Conservation (phyloP, 495 filamentous ascomycete genomes). For the Penicillium lagena region DNA sequence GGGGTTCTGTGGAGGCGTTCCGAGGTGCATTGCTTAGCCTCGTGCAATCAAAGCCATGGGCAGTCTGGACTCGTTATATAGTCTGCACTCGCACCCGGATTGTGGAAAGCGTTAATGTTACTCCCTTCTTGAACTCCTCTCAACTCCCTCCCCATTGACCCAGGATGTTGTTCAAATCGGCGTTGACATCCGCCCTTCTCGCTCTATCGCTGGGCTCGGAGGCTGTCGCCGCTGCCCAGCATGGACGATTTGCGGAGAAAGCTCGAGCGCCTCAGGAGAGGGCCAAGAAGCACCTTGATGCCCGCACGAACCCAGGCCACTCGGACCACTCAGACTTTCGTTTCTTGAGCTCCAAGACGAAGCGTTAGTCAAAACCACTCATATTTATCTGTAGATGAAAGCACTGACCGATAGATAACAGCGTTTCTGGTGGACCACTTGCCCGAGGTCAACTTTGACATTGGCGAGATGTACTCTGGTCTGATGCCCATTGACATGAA, state of each 20-base stretch:
- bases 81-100: too few relatives aligned
- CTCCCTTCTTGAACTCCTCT: neutral
- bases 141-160: neutral
- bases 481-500: conserved; percentile 60
- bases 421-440: conserved; percentile 62
- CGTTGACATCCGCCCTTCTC: conserved; percentile 23
- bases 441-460: conserved; percentile 65
- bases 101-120: too few relatives aligned
- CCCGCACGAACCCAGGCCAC: too few relatives aligned
- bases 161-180: conserved; percentile 24
- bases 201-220: conserved; percentile 22
- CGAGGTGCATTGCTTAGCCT: conserved; percentile 8
- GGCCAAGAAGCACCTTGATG: conserved; percentile 54
- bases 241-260: conserved; percentile 42
- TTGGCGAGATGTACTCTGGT: conserved; percentile 73
- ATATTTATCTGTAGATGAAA: neutral
- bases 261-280: conserved; percentile 78
- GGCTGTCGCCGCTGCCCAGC: conserved; percentile 15
- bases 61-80: too few relatives aligned
- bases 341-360: conserved; percentile 29
- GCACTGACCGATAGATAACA: conserved; percentile 7
- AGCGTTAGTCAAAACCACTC: conserved; percentile 15
- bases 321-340: conserved; percentile 16
- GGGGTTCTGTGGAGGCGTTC: conserved; percentile 2
- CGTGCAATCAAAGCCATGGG: too few relatives aligned